phyloP scores from a whole-genome alignment of 1,284 basidiomycete genomes.

The Omphalotus olearius region DNA sequence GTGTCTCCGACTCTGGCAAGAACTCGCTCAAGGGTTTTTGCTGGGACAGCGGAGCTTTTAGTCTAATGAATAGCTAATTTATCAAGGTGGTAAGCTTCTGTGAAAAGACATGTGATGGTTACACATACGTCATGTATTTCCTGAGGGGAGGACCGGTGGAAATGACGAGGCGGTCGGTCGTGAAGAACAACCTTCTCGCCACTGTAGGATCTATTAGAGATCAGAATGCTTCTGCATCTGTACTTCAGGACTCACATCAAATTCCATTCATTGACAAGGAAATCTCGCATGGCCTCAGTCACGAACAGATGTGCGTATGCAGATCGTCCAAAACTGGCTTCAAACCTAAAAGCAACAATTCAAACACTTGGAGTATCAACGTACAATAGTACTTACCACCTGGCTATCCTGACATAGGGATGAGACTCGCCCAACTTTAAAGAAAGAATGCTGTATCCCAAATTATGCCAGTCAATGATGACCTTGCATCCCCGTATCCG shows the following conservation, averaged over 20 bases:
- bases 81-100: conserved; percentile 20
- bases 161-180: conserved; percentile 83
- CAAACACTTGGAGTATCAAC: background rate
- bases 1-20: conserved; percentile 38
- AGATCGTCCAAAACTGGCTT: conserved; percentile 68
- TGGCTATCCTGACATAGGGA: conserved; percentile 70
- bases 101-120: conserved; percentile 25
- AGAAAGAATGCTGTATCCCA: conserved; percentile 91
- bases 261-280: conserved; percentile 71
- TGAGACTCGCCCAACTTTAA: conserved; percentile 71
- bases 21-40: conserved; percentile 29
- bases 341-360: conserved; percentile 60
- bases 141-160: conserved; percentile 63
- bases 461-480: conserved; percentile 99
- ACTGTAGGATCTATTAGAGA: conserved; percentile 36
- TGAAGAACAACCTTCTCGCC: conserved; percentile 78
- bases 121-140: conserved; percentile 69
- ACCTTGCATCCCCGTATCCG: conserved; percentile 72
- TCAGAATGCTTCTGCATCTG: background rate
- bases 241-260: conserved; percentile 55
- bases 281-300: conserved; percentile 80
- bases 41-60: conserved; percentile 33
- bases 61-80: conserved; percentile 53
- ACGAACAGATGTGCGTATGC: conserved; percentile 95
- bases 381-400: conserved; percentile 49